These are phyloP conservation scores for Oryza punctata DNA, from an alignment of 176 grass and related monocot genomes.

Conservation along the genomic window DNA sequence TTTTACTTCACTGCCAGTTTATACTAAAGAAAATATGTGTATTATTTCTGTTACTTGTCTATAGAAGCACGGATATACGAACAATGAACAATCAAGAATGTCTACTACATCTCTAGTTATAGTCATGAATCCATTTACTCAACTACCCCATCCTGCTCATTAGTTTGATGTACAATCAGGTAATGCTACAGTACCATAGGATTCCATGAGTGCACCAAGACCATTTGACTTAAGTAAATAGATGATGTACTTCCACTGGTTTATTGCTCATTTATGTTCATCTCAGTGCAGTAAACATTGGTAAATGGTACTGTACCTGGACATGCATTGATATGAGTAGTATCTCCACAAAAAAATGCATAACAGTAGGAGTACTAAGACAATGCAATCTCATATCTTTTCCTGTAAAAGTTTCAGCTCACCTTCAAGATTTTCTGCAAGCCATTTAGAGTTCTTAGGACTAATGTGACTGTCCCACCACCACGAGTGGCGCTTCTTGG, in stretches of 20 bases:
- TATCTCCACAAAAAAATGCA: background rate
- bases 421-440: slow-evolving; percentile 82
- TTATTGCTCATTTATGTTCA: slow-evolving; percentile 33
- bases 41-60: background rate
- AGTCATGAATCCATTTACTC: background rate
- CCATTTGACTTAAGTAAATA: slow-evolving; percentile 9
- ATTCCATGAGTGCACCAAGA: slow-evolving; percentile 12
- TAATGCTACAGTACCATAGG: background rate
- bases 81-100: slow-evolving; percentile 14
- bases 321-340: background rate
- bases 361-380: slow-evolving; percentile 8
- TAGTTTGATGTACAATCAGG: slow-evolving; percentile 11
- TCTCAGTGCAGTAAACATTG: background rate
- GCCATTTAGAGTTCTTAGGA: slow-evolving; percentile 86
- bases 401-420: background rate
- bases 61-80: slow-evolving; percentile 8
- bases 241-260: background rate
- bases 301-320: slow-evolving; percentile 7
- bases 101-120: background rate
- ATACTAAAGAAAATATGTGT: background rate
- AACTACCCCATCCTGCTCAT: slow-evolving; percentile 10
- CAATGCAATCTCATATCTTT: background rate
- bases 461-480: slow-evolving; percentile 84
- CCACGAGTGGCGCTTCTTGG: slow-evolving; percentile 72
- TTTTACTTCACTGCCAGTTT: background rate